Percentiles rank a stretch among this genome's conserved stretches.
Evolutionary conservation across 2,329 filamentous ascomycete species (phyloP).

Genomic region (Colletotrichum destructivum): DNA sequence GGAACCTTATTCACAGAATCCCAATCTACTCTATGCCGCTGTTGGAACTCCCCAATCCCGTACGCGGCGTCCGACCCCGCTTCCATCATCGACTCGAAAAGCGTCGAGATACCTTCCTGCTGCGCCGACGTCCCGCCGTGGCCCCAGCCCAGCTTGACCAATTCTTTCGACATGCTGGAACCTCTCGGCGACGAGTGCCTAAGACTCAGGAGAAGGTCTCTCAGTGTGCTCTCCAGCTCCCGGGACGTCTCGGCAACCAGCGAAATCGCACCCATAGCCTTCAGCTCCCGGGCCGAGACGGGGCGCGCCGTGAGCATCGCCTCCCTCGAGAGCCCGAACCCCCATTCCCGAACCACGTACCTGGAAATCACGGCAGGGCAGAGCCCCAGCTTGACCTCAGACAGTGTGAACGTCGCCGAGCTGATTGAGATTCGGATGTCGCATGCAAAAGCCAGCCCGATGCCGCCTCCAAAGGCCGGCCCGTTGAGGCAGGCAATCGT

Average conservation of each 20-base stretch:
- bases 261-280: not conserved
- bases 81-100: not conserved
- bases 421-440: slow-evolving; percentile 52
- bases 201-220: not conserved
- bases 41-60: not conserved
- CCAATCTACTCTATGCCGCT: not conserved
- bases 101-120: not conserved
- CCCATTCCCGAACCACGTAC: slow-evolving; percentile 57
- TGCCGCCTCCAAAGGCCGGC: slow-evolving; percentile 59
- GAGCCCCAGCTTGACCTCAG: slow-evolving; percentile 57
- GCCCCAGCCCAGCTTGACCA: not conserved
- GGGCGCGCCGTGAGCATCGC: slow-evolving; percentile 55
- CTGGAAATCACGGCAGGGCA: slow-evolving; percentile 57
- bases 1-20: not conserved
- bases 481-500: slow-evolving; percentile 60
- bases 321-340: slow-evolving; percentile 53
- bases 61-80: not conserved
- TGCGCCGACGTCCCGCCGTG: not conserved
- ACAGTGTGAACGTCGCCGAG: slow-evolving; percentile 50
- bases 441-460: slow-evolving; percentile 59
- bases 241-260: not conserved
- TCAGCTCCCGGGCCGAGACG: slow-evolving; percentile 48
- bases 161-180: slow-evolving; percentile 3
- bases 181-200: not conserved
- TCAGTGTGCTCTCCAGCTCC: not conserved